Evolutionary conservation across 2,329 filamentous ascomycete genomes (phyloP).

Genomic region (Cytospora mali): DNA sequence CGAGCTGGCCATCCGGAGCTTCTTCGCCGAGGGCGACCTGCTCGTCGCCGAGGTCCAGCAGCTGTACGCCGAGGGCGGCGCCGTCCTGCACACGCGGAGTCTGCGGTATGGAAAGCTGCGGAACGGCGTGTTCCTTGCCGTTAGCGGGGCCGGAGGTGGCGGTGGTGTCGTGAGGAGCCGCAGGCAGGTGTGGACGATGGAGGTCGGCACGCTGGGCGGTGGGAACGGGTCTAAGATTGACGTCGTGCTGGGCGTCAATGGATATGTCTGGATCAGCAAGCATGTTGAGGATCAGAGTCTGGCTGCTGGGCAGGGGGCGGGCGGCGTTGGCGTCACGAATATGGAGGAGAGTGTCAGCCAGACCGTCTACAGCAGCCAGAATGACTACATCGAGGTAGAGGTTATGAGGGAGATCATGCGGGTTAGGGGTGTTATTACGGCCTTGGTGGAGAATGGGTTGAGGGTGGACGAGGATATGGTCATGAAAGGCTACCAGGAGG

Average conservation of each 20-base stretch:
- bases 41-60: constrained; percentile 94
- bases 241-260: constrained; percentile 90
- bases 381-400: constrained; percentile 76
- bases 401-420: constrained; percentile 88
- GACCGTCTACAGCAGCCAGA: constrained; percentile 92
- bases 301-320: constrained; percentile 46
- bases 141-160: constrained; percentile 81
- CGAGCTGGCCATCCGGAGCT: constrained; percentile 95
- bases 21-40: constrained; percentile 93
- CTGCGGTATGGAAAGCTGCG: constrained; percentile 94
- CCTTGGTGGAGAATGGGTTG: constrained; percentile 79
- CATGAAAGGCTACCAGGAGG: constrained; percentile 77
- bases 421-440: constrained; percentile 77
- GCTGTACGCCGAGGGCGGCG: constrained; percentile 81
- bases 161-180: constrained; percentile 82
- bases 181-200: constrained; percentile 85
- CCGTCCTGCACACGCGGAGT: constrained; percentile 84
- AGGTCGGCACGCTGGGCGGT: constrained; percentile 43
- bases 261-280: constrained; percentile 93
- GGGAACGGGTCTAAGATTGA: constrained; percentile 69
- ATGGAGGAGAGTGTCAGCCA: constrained; percentile 85
- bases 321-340: constrained; percentile 74
- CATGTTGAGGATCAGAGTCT: constrained; percentile 66
- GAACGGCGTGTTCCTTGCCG: constrained; percentile 86
- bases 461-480: constrained; percentile 91